These are phyloP conservation scores for Trichoderma harzianum DNA, from an alignment of 2,329 filamentous ascomycete species.

Conservation along the genomic window DNA sequence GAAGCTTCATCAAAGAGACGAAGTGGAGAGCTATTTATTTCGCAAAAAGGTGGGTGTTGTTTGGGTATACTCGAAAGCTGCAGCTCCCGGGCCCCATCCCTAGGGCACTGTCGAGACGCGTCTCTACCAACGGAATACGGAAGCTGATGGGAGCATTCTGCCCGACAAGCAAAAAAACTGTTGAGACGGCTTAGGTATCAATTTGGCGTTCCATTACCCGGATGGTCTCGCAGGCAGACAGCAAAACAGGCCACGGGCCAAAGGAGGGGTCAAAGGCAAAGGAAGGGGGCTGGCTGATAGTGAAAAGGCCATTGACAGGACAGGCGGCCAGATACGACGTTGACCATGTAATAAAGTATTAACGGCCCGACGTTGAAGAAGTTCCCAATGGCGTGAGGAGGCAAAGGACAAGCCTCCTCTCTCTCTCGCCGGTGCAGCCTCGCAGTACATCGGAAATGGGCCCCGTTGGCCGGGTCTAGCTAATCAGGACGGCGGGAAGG, in stretches of 20 bases:
- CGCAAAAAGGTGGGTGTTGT: background rate
- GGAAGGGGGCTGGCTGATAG: background rate
- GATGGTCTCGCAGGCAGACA: background rate
- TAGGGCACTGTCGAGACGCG: background rate
- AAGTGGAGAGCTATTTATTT: constrained; percentile 9
- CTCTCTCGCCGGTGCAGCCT: background rate
- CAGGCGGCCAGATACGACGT: background rate
- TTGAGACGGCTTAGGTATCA: constrained; percentile 10
- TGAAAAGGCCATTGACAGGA: constrained; percentile 8
- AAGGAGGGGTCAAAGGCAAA: background rate
- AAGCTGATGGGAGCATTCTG: constrained; percentile 2
- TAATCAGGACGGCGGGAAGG: constrained; percentile 5
- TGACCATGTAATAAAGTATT: background rate
- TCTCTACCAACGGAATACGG: background rate
- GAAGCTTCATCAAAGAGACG: background rate
- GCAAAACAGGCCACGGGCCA: background rate
- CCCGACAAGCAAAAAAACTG: constrained; percentile 1
- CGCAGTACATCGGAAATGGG: constrained; percentile 9
- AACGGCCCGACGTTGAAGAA: constrained; percentile 13
- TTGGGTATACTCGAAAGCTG: background rate
- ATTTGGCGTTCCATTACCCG: background rate
- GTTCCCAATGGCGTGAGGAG: constrained; percentile 8
- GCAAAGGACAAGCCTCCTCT: background rate
- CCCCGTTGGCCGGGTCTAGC: background rate
- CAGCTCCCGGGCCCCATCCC: background rate